Evolutionary conservation across 1,284 basidiomycete genomes (phyloP).

Genomic region (Rhodotorula sp.): DNA sequence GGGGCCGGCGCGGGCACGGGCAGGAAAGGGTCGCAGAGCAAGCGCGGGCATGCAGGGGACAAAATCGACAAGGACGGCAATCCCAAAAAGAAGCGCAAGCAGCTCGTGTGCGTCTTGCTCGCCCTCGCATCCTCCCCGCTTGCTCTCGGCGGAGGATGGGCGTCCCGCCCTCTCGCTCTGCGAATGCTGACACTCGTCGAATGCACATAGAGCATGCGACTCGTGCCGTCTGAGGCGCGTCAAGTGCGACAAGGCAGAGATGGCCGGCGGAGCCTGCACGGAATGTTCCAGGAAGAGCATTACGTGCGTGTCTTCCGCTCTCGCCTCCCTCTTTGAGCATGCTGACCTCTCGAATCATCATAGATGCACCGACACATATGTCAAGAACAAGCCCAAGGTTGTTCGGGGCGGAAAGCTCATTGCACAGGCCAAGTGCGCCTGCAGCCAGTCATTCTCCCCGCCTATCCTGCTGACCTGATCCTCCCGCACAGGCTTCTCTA

Average conservation of each 20-base stretch:
- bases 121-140: too few species aligned
- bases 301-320: slow-evolving; percentile 15
- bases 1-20: background rate
- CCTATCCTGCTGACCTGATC: background rate
- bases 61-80: slow-evolving; percentile 31
- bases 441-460: too few species aligned
- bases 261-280: slow-evolving; percentile 25
- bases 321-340: too few species aligned
- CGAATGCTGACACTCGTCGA: background rate
- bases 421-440: slow-evolving; percentile 34
- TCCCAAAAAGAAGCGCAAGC: slow-evolving; percentile 41
- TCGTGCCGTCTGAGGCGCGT: slow-evolving; percentile 17
- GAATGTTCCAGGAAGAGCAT: slow-evolving; percentile 38
- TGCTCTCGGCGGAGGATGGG: too few species aligned
- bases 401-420: slow-evolving; percentile 38
- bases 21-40: background rate
- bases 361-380: slow-evolving; percentile 38
- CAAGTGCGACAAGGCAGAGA: slow-evolving; percentile 36
- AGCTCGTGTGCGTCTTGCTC: slow-evolving; percentile 11
- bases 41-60: background rate
- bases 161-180: too few species aligned
- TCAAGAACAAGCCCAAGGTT: slow-evolving; percentile 38
- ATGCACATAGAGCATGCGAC: slow-evolving; percentile 8
- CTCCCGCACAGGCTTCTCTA: slow-evolving; percentile 1
- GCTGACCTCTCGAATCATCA: background rate